Conservation (phyloP, 768 basidiomycete genomes). For the Macrolepiota fuliginosa region DNA sequence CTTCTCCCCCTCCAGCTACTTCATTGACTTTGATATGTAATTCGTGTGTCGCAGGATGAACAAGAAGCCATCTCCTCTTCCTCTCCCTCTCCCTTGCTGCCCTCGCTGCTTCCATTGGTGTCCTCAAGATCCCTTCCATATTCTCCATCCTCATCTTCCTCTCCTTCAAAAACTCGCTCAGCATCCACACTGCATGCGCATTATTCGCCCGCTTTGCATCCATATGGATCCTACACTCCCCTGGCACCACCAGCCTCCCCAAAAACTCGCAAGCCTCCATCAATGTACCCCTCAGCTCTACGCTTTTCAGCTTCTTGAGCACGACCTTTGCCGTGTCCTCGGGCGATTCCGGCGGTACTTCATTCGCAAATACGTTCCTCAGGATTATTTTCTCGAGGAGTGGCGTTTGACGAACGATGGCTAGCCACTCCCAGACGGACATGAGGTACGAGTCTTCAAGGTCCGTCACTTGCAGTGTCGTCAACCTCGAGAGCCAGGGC, state of each 20-base stretch:
- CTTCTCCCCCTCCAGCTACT: not conserved
- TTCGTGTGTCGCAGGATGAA: not conserved
- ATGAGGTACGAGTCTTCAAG: constrained; percentile 4
- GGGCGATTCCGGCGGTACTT: not conserved
- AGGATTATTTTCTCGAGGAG: not conserved
- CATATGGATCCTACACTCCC: constrained; percentile 6
- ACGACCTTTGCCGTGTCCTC: not conserved
- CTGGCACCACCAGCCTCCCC: constrained; percentile 4
- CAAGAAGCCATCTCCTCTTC: not conserved
- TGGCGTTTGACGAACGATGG: constrained; percentile 7
- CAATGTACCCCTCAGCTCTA: constrained; percentile 2
- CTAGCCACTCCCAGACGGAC: constrained; percentile 3
- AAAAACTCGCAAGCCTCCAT: constrained; percentile 10
- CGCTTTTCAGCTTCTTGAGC: not conserved
- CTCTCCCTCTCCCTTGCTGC: not conserved
- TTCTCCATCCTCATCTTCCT: constrained; percentile 7
- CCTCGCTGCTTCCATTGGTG: not conserved
- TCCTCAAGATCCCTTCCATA: constrained; percentile 11
- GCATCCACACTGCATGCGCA: not conserved
- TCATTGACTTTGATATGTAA: constrained; percentile 3
- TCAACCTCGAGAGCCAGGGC: constrained; percentile 1
- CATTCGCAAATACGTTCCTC: not conserved
- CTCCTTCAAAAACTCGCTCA: constrained; percentile 7
- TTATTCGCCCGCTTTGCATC: constrained; percentile 10
- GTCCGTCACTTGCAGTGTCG: constrained; percentile 8